A percentile compares a stretch with the other conserved stretches of the same genome.
phyloP scores from a whole-genome alignment of 768 basidiomycete genomes.

The Lenzites betulinus region DNA sequence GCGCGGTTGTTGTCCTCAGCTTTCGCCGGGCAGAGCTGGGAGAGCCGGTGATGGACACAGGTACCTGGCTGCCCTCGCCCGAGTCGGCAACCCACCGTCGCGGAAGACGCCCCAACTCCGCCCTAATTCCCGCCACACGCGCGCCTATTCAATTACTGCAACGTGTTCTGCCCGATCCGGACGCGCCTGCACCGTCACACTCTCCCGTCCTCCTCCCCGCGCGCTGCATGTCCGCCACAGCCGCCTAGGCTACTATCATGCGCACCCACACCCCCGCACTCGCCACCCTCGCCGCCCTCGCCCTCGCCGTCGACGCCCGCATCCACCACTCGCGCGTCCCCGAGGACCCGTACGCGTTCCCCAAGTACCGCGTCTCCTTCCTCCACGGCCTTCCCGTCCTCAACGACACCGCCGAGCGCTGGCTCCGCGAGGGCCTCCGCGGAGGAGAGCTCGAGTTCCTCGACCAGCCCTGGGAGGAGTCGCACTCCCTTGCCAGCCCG shows the following conservation, averaged over 20 bases:
- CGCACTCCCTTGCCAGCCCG: conserved; percentile 40
- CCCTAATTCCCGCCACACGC: conserved; percentile 16
- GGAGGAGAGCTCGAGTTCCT: conserved; percentile 82
- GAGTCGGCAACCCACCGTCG: conserved; percentile 8
- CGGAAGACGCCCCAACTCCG: conserved; percentile 22
- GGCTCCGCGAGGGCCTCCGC: conserved; percentile 70
- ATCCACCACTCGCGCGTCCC: conserved; percentile 64
- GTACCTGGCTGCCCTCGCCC: background rate
- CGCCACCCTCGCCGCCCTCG: conserved; percentile 42
- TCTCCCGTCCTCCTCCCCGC: background rate
- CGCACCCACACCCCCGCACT: conserved; percentile 31
- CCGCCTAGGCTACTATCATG: conserved; percentile 18
- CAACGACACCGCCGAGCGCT: conserved; percentile 71
- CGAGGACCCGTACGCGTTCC: conserved; percentile 79
- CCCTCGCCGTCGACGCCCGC: conserved; percentile 29
- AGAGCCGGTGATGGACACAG: background rate
- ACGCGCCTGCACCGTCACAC: background rate
- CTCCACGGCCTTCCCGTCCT: conserved; percentile 76
- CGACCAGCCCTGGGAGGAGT: conserved; percentile 58
- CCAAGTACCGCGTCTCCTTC: conserved; percentile 79
- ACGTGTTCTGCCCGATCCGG: conserved; percentile 13
- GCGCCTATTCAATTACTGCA: conserved; percentile 22
- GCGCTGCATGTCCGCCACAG: conserved; percentile 1
- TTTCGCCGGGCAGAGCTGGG: background rate
- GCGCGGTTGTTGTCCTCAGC: background rate